Evolutionary conservation across 768 basidiomycete genomes (phyloP).

Genomic region (Russula vinacea): DNA sequence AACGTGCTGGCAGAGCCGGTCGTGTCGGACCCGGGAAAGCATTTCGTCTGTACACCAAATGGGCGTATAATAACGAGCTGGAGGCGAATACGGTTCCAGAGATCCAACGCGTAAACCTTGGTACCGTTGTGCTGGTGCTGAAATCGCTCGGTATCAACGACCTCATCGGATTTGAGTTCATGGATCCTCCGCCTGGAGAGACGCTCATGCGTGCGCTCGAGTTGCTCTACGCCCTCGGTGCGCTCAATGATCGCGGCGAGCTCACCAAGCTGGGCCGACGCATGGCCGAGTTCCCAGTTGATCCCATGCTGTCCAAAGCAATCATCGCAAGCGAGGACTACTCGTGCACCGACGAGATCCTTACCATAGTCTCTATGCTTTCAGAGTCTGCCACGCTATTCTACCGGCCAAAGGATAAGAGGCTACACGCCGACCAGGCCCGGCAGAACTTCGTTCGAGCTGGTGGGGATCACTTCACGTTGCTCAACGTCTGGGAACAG

Average conservation of each 20-base stretch:
- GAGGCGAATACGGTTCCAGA: conserved; percentile 98
- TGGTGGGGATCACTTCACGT: conserved; percentile 96
- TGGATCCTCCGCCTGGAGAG: conserved; percentile 97
- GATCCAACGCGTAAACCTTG: conserved; percentile 97
- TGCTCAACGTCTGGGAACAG: conserved; percentile 98
- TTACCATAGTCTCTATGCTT: conserved; percentile 97
- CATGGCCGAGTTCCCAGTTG: conserved; percentile 99
- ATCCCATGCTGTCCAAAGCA: conserved; percentile 94
- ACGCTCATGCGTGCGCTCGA: conserved; percentile 95
- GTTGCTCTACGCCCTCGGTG: conserved; percentile 90
- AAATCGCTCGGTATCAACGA: conserved; percentile 99
- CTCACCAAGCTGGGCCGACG: conserved; percentile 93
- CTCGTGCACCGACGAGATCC: conserved; percentile 91
- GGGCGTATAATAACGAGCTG: conserved; percentile 94
- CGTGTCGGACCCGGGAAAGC: conserved; percentile 98
- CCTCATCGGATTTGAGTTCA: conserved; percentile 96
- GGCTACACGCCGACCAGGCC: conserved; percentile 94
- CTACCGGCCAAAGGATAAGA: conserved; percentile 98
- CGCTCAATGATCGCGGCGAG: conserved; percentile 94
- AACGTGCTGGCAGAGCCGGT: conserved; percentile 94
- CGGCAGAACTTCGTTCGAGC: conserved; percentile 94
- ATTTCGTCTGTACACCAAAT: conserved; percentile 98
- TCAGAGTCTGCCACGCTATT: conserved; percentile 93
- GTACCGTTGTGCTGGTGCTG: conserved; percentile 89
- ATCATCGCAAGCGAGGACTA: conserved; percentile 96